A percentile compares a stretch with the other conserved stretches of the same genome.
phyloP scores from a whole-genome alignment of 768 basidiomycete species.

The Boletus pseudo-olivaceus region DNA sequence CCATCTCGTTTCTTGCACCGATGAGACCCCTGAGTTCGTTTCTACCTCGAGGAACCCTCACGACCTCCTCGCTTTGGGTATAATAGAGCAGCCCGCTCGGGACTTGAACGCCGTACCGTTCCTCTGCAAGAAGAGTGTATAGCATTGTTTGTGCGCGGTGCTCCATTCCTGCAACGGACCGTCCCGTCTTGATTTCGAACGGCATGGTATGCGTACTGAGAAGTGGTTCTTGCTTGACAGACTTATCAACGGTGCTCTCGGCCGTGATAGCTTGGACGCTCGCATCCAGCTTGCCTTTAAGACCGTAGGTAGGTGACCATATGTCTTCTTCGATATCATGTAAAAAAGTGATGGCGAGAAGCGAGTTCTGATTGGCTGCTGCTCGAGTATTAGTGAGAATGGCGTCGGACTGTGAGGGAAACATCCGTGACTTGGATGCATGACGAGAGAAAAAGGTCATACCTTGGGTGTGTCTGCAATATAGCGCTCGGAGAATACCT shows the following conservation, averaged over 20 bases:
- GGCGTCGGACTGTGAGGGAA: constrained; percentile 49
- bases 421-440: not conserved
- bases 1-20: constrained; percentile 80
- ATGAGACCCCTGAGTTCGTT: constrained; percentile 86
- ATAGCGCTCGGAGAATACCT: constrained; percentile 63
- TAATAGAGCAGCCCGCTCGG: constrained; percentile 88
- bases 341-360: constrained; percentile 70
- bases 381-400: constrained; percentile 67
- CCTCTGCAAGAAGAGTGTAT: constrained; percentile 86
- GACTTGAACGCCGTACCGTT: constrained; percentile 84
- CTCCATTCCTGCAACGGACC: constrained; percentile 72
- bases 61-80: constrained; percentile 85
- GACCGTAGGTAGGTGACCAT: constrained; percentile 91
- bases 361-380: constrained; percentile 41
- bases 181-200: constrained; percentile 96
- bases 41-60: constrained; percentile 71
- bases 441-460: constrained; percentile 4
- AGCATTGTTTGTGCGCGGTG: constrained; percentile 98
- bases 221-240: constrained; percentile 16
- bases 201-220: constrained; percentile 47
- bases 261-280: constrained; percentile 69
- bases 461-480: constrained; percentile 66
- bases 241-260: constrained; percentile 36
- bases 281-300: constrained; percentile 95
- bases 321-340: constrained; percentile 96